Evolutionary conservation across 1,139 yeast species (phyloP), one percentile per base, ranked within the genome.

Genomic region (Debaryomyces fabryi): DNA sequence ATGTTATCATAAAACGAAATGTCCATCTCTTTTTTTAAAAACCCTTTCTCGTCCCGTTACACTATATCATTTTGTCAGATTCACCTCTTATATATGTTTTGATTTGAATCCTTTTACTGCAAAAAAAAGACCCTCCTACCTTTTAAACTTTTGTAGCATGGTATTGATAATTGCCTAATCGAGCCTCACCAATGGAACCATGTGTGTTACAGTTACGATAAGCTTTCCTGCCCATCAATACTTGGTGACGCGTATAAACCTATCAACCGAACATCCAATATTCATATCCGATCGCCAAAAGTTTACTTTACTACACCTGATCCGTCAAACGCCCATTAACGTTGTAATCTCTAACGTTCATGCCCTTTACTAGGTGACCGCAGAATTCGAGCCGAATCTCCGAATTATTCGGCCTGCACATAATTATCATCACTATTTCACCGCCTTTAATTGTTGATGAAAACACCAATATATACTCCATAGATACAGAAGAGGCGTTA

Each of bases 91-190:
- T 27, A 44, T 23, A 34, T 29, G 20, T 44, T 20, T 44, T 42
- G 46, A 44, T 32, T 52, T 51, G 5, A 27, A 47, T 49, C 45
- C 45, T 46, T 53, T 29, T 32, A 39, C 33, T 40, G 47, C 55
- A 54, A 52, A 50, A 50, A 54, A 51, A 50, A 49, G 51, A 34
- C 27, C 6, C 8, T 20, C 7, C 15, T 16, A 25, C 43, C 23
- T 30, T 9, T 25, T 33, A 16, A 15, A 15, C 23, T 35, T 29
- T 20, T 44, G 38, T 39, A 38, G 29, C 38, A 36, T 15, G 20
- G 38, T 45, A 39, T 25, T 32, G 44, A 39, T 40, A 25, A 27
- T 39, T 46, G 35, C 49, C 45, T 42, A 29, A 32, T 41, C 24
- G 36, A 41, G 45, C 40, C 27, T 21, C 36, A 15, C 39, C 47